Base-by-base conservation (phyloP, 2,329 filamentous ascomycete species). In the Cordyceps tenuipes region DNA sequence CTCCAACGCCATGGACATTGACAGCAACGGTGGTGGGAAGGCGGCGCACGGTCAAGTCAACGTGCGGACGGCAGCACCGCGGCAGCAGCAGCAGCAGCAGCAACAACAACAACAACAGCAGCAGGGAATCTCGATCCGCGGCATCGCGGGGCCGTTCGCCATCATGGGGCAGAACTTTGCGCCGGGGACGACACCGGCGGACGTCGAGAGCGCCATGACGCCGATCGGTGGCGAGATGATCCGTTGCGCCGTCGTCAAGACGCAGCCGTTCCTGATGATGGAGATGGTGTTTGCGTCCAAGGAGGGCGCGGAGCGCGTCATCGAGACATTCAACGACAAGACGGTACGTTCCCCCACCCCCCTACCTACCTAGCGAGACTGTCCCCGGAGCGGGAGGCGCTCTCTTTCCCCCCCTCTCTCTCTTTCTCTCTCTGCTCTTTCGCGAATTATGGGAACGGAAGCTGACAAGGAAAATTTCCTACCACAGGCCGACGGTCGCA, bases 81-180 rank as follows among this genome's bases (percentile, higher is more conserved):
- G n/a, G 26, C 6, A 55, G 26, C 52, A 44, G 60, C 64, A 68
- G 7, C 29, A 46, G 49, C 64, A 72, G 62, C 23, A 23, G 23
- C 23, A 23, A 23, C 6, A 23, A 29, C n/a, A 31, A n/a, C 41
- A 55, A n/a, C 52, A 44, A 60, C 63, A 68, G 7, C 29, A 46
- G 49, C 64, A 72, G 62, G 85, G 86, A 21, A 81, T 93, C 50
- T 85, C 81, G 41, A 92, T 94, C 64, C 79, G 84, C 57, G 90
- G 90, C n/a, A 76, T 87, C 9, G 86, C 86, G 0, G 87, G 88
- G 0, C 88, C 88, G 1, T 90, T 83, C 66, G 81, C 83, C 19
- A 82, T 94, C 26, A 82, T 90, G 70, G 89, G 87, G 3, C 87
- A 89, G 72, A 94, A 94, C 76, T 91, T 94, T 70, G 90, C 89